Evolutionary conservation across 1,139 yeast genomes (phyloP), one percentile per base, ranked within the genome.

Genomic region (Wickerhamomyces sp.): DNA sequence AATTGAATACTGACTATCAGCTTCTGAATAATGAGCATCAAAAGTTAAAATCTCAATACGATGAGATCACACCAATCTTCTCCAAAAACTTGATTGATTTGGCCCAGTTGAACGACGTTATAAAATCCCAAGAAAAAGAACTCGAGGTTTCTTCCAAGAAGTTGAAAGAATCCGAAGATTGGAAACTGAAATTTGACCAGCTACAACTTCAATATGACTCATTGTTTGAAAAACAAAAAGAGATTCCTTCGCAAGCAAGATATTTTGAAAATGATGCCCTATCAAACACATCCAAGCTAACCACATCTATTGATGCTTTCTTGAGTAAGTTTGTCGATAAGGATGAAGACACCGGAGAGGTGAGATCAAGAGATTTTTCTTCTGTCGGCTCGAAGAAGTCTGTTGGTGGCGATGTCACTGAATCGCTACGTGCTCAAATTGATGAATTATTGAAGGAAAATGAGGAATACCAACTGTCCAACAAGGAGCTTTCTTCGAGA

Each of bases 21-120:
- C 61, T 73, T 39, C 55, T 75, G 36, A 67, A 65, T 32, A 61
- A 68, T 34, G 78, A 78, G 41, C 75, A 75, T 42, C 38, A 56
- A 3, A 46, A 48, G 6, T 54, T 77, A 41, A 61, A 57, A 25
- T 60, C 62, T 12, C 70, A 70, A 44, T 42, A 72, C 16, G 53
- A 44, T 1, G 68, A 69, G 28, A 67, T 76, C 40, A 78, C 78
- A 47, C 71, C 77, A 4, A 62, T 78, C 35, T 69, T 80, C 63
- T 64, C 72, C 37, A 65, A 72, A 30, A 79, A 77, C 46, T 62
- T 80, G 38, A 60, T 72, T 4, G 75, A 76, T 38, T 61, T 79
- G 30, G 62, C 70, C 8, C 66, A 66, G 22, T 59, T 82, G 52
- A 82, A 79, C 51, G 62, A 64, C 27, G 54, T 82, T 18, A 68